Evolutionary conservation across 805 yeast genomes (phyloP), one percentile per base, ranked within the genome.

Genomic region (Myxozyma nipponensis): DNA sequence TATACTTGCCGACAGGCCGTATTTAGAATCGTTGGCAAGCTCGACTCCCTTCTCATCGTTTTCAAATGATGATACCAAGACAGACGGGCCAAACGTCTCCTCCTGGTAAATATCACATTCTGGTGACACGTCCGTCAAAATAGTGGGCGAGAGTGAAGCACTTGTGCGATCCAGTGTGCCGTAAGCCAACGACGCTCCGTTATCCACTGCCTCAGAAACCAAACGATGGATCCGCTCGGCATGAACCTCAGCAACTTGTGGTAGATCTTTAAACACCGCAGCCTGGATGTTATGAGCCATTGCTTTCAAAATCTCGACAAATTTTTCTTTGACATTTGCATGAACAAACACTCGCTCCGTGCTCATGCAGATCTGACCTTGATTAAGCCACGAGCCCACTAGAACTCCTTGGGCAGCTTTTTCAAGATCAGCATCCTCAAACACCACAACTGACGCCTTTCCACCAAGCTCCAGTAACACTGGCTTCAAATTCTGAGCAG

Each of bases 281-380:
- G 79, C 82, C 40, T 82, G 83, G 69, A 86, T 84, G 66, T 95
- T 93, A 65, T 83, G 76, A 65, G 95, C 95, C 56, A 85, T 82
- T 69, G 79, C 83, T 32, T 68, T 62, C 22, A 82, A 77, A 42
- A 73, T 74, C 59, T 72, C 73, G 46, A 84, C 69, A 61, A 87
- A 77, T 60, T 76, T 74, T 58, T 83, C 86, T 72, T 84, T 84
- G 62, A 84, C 73, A 46, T 77, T 79, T 58, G 78, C 84, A 69
- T 86, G 89, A 53, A 87, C 82, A 70, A 84, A 86, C 56, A 86
- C 78, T 69, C 96, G 83, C 57, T 95, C 88, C 67, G 95, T 93
- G 24, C 95, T 91, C 72, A 91, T 84, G 73, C 96, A 88, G 52
- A 86, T 90, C 72, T 88, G 95, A 73, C 96, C 96, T 50, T 95